Evolutionary conservation across 1,284 basidiomycete genomes (phyloP).

Genomic region (Heterobasidion occidentale): DNA sequence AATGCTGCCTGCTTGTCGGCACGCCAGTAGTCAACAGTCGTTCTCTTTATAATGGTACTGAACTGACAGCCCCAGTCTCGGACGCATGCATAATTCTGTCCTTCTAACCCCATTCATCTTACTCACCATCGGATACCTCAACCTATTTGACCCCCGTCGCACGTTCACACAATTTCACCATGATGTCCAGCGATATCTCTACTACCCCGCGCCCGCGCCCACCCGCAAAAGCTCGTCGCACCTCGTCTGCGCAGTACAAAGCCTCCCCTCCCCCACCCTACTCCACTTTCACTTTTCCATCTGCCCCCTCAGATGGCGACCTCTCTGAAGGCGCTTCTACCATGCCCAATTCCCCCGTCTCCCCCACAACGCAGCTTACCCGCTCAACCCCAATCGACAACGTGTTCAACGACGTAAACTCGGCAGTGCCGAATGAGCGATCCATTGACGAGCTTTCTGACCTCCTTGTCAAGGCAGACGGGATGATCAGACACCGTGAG

Average conservation of each 20-base stretch:
- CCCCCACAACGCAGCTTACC: constrained; percentile 22
- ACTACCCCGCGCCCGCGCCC: constrained; percentile 48
- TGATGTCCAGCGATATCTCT: constrained; percentile 38
- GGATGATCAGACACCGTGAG: constrained; percentile 69
- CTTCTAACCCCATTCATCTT: not conserved
- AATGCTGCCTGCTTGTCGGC: not conserved
- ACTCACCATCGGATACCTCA: not conserved
- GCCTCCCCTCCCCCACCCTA: constrained; percentile 53
- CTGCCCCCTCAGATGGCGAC: constrained; percentile 9
- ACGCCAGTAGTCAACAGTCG: not conserved
- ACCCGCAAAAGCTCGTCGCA: constrained; percentile 47
- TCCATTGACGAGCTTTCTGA: constrained; percentile 67
- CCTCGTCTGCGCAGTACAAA: constrained; percentile 26
- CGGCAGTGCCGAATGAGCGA: constrained; percentile 34
- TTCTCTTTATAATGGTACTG: not conserved
- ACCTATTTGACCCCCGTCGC: too few species aligned
- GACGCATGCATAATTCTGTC: too few species aligned
- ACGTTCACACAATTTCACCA: constrained; percentile 14
- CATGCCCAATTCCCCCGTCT: constrained; percentile 30
- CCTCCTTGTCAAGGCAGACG: constrained; percentile 60
- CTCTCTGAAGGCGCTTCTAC: constrained; percentile 16
- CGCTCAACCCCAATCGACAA: constrained; percentile 9
- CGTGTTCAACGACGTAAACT: constrained; percentile 12
- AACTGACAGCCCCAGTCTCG: not conserved
- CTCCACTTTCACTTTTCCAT: constrained; percentile 20